phyloP scores from a whole-genome alignment of 208 protist species.

The Naegleria fowleri region DNA sequence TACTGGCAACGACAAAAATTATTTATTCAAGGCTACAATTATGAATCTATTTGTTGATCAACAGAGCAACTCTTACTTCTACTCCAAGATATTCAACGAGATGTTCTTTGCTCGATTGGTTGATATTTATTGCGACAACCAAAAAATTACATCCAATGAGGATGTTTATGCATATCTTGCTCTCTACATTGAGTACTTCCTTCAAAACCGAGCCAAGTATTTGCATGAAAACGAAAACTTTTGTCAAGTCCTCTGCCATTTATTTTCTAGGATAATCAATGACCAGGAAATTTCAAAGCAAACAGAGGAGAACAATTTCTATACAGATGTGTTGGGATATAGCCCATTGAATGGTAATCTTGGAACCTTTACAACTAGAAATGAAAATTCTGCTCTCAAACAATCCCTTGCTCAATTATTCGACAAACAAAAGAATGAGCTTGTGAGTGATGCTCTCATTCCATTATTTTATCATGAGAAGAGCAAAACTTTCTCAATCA shows the following conservation, averaged over 20 bases:
- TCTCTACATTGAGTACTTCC: not conserved
- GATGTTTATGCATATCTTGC: not conserved
- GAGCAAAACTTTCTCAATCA: not conserved
- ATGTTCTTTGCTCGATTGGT: not conserved
- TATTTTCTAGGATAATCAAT: not conserved
- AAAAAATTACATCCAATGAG: not conserved
- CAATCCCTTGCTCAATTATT: not conserved
- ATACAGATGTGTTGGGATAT: not conserved
- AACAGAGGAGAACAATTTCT: not conserved
- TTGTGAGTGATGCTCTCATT: not conserved
- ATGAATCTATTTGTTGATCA: not conserved
- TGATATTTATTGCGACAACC: not conserved
- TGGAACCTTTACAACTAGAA: constrained; percentile 10
- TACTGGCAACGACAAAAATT: not conserved
- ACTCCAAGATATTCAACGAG: not conserved
- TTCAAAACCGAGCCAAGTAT: not conserved
- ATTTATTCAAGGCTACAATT: not conserved
- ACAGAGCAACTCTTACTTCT: not conserved
- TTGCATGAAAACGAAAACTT: not conserved
- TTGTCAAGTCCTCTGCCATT: not conserved
- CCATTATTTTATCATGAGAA: not conserved
- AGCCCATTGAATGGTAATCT: not conserved
- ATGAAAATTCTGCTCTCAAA: not conserved
- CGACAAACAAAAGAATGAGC: not conserved
- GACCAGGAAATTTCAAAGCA: not conserved